Evolutionary conservation across 2,329 filamentous ascomycete species (phyloP), one percentile per base, ranked within the genome.

Genomic region (Talaromyces sp.): DNA sequence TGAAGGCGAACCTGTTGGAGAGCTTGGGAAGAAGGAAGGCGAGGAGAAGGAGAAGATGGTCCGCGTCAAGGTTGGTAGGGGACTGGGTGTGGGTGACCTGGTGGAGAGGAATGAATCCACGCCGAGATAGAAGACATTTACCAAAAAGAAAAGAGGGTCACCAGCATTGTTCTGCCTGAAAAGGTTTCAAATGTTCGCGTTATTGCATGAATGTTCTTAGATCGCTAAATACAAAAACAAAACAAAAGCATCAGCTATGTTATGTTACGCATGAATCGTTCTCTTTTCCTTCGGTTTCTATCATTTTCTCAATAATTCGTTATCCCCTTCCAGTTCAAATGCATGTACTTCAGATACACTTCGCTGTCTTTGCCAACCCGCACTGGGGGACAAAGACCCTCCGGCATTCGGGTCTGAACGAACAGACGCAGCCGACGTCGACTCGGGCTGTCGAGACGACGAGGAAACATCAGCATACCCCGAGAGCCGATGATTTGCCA

Each of bases 1-100:
- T 72, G 89, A 91, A 78, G 89, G 88, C 8, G 88, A 90, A 13
- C 80, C 86, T 2, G 88, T 89, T 1, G 89, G 89, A 4, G 85
- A 88, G 54, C 77, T 86, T 14, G 88, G 79, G 68, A 76, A 75
- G 64, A 77, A 74, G 62, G 73, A 72, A 27, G 70, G 72, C 53
- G 75, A 77, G 64, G 72, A 75, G 60, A 73, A 74, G 63, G 82
- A 85, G 68, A 87, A 85, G 73, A 90, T 89, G 86, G 82, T 89
- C 65, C 93, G 91, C 78, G 90, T 96, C 63, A 93, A 91, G 78
- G 89, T 97, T 56, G 93, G 93, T 17, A 81, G 91, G 68, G 84
- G 82, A 0, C 73, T 96, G 55, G 93, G 93, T 1, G 92, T 96
- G 0, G 89, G 87, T 2, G 79, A 82, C 67, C 68, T 82, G 68